phyloP scores from a whole-genome alignment of 768 basidiomycete species.

The Hericium erinaceus region DNA sequence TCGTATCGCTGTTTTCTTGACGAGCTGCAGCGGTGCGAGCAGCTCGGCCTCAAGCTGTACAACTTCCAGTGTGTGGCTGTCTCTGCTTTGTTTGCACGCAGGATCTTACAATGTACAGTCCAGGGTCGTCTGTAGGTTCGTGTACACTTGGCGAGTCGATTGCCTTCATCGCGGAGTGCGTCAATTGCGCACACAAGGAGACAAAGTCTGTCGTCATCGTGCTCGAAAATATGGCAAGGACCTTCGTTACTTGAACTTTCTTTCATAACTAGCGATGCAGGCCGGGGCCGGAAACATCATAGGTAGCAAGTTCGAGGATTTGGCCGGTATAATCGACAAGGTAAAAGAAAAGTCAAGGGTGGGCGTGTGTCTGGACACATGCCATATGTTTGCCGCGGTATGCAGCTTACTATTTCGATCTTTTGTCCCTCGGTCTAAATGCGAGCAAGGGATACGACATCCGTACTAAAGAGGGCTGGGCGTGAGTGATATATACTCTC shows the following conservation, averaged over 20 bases:
- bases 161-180: constrained; percentile 53
- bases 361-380: constrained; percentile 83
- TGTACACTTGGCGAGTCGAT: constrained; percentile 54
- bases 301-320: constrained; percentile 59
- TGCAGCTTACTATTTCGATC: constrained; percentile 12
- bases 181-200: constrained; percentile 64
- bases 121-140: constrained; percentile 75
- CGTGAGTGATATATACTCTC: background rate
- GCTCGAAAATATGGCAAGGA: constrained; percentile 73
- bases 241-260: background rate
- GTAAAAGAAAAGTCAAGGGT: constrained; percentile 70
- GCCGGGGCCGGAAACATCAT: constrained; percentile 75
- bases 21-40: constrained; percentile 70
- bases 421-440: no score
- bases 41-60: constrained; percentile 62
- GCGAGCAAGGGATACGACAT: constrained; percentile 66
- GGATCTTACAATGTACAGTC: constrained; percentile 30
- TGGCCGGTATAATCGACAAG: constrained; percentile 56
- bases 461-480: constrained; percentile 60
- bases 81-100: background rate
- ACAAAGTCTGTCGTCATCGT: constrained; percentile 54
- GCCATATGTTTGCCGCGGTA: constrained; percentile 74
- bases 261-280: constrained; percentile 24
- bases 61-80: constrained; percentile 69
- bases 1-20: constrained; percentile 77